These are phyloP conservation scores for Globisporangium megalacanthum DNA, from an alignment of 352 stramenopile species.

Conservation along the genomic window DNA sequence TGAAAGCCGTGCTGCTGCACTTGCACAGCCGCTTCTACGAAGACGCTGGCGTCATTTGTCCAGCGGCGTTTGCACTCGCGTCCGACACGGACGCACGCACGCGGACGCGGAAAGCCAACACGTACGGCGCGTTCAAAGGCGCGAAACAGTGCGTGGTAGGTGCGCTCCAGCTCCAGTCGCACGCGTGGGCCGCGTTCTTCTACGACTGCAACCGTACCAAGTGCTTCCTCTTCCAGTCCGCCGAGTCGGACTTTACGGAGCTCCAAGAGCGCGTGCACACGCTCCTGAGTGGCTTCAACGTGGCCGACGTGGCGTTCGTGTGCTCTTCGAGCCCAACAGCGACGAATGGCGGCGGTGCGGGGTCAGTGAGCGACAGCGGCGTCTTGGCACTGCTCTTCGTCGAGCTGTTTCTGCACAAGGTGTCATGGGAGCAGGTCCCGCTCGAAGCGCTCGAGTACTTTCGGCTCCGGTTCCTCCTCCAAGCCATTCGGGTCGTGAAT, in stretches of 20 bases:
- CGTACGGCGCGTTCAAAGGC: constrained; percentile 4
- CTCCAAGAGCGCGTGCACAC: background rate
- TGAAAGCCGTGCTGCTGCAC: constrained; percentile 5
- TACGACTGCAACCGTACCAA: constrained; percentile 1
- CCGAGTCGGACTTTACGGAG: constrained; percentile 3
- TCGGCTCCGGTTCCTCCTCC: constrained; percentile 3
- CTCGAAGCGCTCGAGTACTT: constrained; percentile 1
- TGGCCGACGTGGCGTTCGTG: background rate
- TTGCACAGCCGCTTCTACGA: constrained; percentile 6
- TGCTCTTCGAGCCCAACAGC: background rate
- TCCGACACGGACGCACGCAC: too few species aligned
- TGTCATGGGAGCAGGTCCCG: background rate
- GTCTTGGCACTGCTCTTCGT: constrained; percentile 7
- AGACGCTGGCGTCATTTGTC: background rate
- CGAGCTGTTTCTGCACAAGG: constrained; percentile 3
- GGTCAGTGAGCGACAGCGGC: constrained; percentile 1
- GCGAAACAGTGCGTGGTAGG: background rate
- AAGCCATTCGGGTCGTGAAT: constrained; percentile 5
- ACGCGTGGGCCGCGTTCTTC: background rate
- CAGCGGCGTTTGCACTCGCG: background rate
- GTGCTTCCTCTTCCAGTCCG: constrained; percentile 3
- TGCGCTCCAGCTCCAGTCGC: constrained; percentile 1
- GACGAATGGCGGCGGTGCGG: background rate
- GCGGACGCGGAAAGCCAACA: too few species aligned
- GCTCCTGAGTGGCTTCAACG: background rate